Conservation (phyloP, 768 basidiomycete genomes). For the Podaxis sp. region DNA sequence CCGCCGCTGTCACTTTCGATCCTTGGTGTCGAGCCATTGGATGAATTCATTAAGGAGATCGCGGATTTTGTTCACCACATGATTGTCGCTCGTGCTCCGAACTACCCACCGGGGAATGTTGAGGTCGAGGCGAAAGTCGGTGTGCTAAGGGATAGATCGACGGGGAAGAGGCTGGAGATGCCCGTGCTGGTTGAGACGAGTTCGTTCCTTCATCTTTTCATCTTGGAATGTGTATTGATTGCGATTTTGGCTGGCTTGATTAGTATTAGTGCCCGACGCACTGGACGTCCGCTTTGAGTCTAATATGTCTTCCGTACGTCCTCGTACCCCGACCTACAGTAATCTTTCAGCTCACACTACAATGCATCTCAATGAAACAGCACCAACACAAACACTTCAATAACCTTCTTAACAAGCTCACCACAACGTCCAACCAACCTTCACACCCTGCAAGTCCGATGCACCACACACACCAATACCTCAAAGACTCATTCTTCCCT, state of each 20-base stretch:
- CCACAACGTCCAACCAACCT: conserved; percentile 52
- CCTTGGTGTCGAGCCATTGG: conserved; percentile 85
- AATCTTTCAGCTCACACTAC: neutral
- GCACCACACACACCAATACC: conserved; percentile 72
- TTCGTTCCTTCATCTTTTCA: conserved; percentile 39
- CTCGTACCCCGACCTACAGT: neutral
- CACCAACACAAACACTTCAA: conserved; percentile 89
- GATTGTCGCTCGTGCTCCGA: conserved; percentile 56
- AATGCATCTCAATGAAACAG: conserved; percentile 36
- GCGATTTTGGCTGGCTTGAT: neutral
- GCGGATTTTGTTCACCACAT: conserved; percentile 85
- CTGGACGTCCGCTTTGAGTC: conserved; percentile 80
- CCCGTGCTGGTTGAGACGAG: conserved; percentile 86
- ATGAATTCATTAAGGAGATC: conserved; percentile 90
- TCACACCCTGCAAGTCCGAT: conserved; percentile 57
- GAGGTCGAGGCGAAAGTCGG: conserved; percentile 95
- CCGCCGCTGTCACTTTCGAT: conserved; percentile 78
- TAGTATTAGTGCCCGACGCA: conserved; percentile 69
- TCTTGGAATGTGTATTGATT: neutral
- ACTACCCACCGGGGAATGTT: conserved; percentile 45
- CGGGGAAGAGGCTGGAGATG: conserved; percentile 58
- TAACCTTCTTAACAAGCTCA: conserved; percentile 79
- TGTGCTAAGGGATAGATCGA: conserved; percentile 56
- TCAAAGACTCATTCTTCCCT: conserved; percentile 79
- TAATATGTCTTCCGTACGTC: conserved; percentile 85